phyloP scores from a whole-genome alignment of 2,329 filamentous ascomycete genomes.

The Fusarium verticillioides region DNA sequence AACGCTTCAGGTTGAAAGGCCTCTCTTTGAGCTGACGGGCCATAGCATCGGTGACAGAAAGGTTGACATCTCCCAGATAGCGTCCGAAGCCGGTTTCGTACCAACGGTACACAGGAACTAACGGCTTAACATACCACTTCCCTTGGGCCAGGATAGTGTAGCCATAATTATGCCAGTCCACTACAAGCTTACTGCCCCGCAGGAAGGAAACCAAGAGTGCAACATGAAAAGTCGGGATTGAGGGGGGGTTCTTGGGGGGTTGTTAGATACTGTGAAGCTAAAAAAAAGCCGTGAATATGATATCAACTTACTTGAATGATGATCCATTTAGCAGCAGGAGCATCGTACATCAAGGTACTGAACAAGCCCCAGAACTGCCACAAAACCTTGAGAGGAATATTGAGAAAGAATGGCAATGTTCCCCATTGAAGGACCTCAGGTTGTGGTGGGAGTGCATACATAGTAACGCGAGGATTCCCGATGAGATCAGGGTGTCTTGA shows the following conservation, averaged over 20 bases:
- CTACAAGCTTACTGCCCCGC: constrained; percentile 82
- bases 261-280: constrained; percentile 1
- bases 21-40: constrained; percentile 71
- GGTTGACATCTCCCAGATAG: constrained; percentile 74
- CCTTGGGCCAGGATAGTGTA: constrained; percentile 86
- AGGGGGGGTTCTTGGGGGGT: constrained; percentile 81
- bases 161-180: constrained; percentile 99
- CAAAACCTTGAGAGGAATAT: constrained; percentile 85
- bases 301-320: constrained; percentile 73
- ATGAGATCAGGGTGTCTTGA: constrained; percentile 82
- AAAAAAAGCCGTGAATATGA: too few relatives aligned
- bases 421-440: constrained; percentile 75
- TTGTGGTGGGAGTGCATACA: constrained; percentile 76
- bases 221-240: constrained; percentile 88
- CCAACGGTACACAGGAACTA: constrained; percentile 79
- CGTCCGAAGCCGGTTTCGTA: constrained; percentile 82
- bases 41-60: constrained; percentile 94
- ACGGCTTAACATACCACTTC: constrained; percentile 69
- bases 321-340: constrained; percentile 83
- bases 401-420: constrained; percentile 78
- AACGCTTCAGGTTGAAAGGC: constrained; percentile 72
- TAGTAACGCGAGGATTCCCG: constrained; percentile 73
- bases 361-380: constrained; percentile 83
- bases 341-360: constrained; percentile 76
- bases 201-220: constrained; percentile 78